Conservation (phyloP, 176 grass and related monocot genomes). For the Aegilops umbellulata region DNA sequence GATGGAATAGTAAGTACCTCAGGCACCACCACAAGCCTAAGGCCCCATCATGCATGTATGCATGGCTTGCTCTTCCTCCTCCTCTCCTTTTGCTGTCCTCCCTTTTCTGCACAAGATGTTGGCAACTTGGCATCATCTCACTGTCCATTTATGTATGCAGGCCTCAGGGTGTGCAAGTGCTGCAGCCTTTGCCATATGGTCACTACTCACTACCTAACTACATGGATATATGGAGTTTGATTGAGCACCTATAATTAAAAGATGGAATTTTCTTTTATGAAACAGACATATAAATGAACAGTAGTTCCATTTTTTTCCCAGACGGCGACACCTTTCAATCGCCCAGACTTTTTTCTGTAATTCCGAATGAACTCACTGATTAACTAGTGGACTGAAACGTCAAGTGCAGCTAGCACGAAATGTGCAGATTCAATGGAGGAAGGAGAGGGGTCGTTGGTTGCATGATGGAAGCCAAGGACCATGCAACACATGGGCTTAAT, state of each 20-base stretch:
- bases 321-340: background rate
- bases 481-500: conserved; percentile 42
- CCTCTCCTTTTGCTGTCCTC: conserved; percentile 32
- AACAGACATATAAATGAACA: background rate
- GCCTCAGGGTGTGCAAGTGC: conserved; percentile 18
- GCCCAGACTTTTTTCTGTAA: background rate
- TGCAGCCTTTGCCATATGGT: conserved; percentile 33
- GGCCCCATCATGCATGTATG: conserved; percentile 28
- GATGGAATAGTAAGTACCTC: conserved; percentile 59
- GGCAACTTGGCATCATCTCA: conserved; percentile 38
- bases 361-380: conserved; percentile 24
- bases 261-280: background rate
- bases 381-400: conserved; percentile 35
- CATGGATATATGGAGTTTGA: conserved; percentile 3
- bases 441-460: conserved; percentile 24
- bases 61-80: conserved; percentile 26
- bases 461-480: conserved; percentile 33
- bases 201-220: conserved; percentile 17
- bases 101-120: conserved; percentile 42
- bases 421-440: conserved; percentile 40
- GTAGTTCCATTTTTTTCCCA: background rate
- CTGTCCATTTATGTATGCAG: conserved; percentile 35
- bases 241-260: background rate
- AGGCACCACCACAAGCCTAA: conserved; percentile 26
- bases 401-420: conserved; percentile 34